Evolutionary conservation across 768 basidiomycete genomes (phyloP), one percentile per base, ranked within the genome.

Genomic region (Pleurotus platypus): DNA sequence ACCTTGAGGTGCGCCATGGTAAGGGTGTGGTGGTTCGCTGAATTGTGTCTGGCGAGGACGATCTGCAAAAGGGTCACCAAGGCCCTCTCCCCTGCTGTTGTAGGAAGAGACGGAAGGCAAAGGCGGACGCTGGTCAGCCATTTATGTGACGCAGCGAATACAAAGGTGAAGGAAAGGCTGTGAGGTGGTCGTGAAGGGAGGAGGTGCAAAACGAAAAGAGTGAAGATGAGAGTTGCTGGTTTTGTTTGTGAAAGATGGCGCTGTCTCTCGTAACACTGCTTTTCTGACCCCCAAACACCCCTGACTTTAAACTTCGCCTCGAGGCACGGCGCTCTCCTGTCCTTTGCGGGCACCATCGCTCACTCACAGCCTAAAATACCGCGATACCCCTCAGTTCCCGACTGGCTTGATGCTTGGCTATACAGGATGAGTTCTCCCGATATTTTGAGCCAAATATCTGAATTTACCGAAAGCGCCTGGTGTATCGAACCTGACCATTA

Each of bases 31-130:
- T 56, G 82, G 79, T 61, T 88, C 86, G 37, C 79, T 74, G 64
- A 88, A 89, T 50, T 83, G 85, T 43, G 82, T 73, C 53, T 78
- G 81, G 55, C 78, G 82, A 56, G 83, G 79, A 18, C 83, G 77
- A 73, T 92, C 89, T 49, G 84, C 77, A 67, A 92, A 92, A 5
- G 91, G 91, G 68, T 92, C 88, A 27, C 72, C 75, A 53, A 77
- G 78, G 15, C 65, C 70, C 58, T 69, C 70, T 47, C 67, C 70
- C 27, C 62, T 61, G n/a, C 61, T 60, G 20, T 55, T 55, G 55
- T 71, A 67, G 37, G 74, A 67, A 57, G 68, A 67, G 42, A 58
- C 65, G 35, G 71, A 73, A 37, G 71, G 75, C 18, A 70, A 67
- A 59, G 73, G 74, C 43, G 74, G 69, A 46, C 70, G 71, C 22